Percentiles rank a stretch among this genome's conserved stretches.
Evolutionary conservation across 139 green algal genomes (phyloP).

Genomic region (Chlorella sorokiniana): DNA sequence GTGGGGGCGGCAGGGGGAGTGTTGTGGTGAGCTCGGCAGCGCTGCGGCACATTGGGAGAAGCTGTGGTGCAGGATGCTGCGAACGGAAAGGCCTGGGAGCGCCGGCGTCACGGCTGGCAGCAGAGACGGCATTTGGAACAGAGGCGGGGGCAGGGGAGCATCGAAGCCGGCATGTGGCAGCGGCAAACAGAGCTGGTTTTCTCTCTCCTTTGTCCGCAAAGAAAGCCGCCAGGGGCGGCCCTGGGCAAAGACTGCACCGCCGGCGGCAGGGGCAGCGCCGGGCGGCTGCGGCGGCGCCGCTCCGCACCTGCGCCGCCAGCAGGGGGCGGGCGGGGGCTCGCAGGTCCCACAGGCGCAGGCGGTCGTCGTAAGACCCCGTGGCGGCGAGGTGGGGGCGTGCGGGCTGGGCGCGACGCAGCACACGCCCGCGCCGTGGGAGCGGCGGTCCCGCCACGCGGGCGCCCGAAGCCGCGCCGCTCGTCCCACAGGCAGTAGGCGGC

Average conservation of each 20-base stretch:
- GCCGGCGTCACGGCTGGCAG: too few relatives aligned
- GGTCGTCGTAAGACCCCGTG: slow-evolving; percentile 91
- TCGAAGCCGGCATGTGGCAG: too few relatives aligned
- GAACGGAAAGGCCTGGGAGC: too few relatives aligned
- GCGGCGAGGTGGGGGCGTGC: slow-evolving; percentile 54
- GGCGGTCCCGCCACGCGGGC: slow-evolving; percentile 28
- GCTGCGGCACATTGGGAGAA: neutral
- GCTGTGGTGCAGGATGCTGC: neutral
- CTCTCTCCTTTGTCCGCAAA: too few relatives aligned
- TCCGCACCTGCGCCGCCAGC: slow-evolving; percentile 26
- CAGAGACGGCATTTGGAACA: too few relatives aligned
- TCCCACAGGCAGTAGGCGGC: slow-evolving; percentile 70
- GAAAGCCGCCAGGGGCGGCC: too few relatives aligned
- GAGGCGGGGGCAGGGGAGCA: too few relatives aligned
- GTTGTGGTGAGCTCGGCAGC: neutral
- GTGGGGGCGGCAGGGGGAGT: neutral
- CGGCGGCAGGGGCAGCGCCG: too few relatives aligned
- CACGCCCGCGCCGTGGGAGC: slow-evolving; percentile 79
- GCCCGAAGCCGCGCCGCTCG: slow-evolving; percentile 8
- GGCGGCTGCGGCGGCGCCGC: neutral
- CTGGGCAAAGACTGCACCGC: too few relatives aligned
- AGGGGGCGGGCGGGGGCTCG: slow-evolving; percentile 47
- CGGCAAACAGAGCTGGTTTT: too few relatives aligned
- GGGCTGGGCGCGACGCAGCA: slow-evolving; percentile 75
- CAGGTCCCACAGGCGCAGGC: slow-evolving; percentile 81